A percentile compares a stretch with the other conserved stretches of the same genome.
Conservation (phyloP, 108 stramenopile genomes). For the Conticribra weissflogii region DNA sequence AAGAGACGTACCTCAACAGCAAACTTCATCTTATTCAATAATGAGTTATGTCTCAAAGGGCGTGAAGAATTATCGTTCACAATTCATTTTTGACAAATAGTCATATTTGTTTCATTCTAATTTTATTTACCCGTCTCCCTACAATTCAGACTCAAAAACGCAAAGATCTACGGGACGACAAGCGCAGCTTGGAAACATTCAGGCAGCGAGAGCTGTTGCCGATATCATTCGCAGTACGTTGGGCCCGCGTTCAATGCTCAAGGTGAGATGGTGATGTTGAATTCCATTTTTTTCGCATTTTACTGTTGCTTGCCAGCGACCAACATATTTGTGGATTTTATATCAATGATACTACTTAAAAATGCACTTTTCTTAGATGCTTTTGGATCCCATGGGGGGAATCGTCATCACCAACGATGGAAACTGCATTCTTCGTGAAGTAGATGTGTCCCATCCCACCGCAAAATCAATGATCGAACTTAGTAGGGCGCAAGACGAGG, state of each 20-base stretch:
- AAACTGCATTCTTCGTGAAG: constrained; percentile 98
- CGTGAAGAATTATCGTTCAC: no score
- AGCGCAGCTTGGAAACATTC: constrained; percentile 97
- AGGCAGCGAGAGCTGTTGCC: constrained; percentile 93
- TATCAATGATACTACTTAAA: no score
- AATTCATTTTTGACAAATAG: not conserved
- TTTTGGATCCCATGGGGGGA: constrained; percentile 99
- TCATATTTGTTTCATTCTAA: not conserved
- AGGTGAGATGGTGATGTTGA: constrained; percentile 48
- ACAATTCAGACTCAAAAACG: constrained; percentile 86
- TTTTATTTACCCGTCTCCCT: constrained; percentile 17
- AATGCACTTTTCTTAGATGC: no score
- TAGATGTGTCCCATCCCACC: constrained; percentile 99
- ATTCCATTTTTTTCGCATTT: not conserved
- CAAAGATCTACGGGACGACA: constrained; percentile 96
- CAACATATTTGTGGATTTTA: constrained; percentile 13
- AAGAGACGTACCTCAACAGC: no score
- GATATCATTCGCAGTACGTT: constrained; percentile 99
- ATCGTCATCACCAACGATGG: constrained; percentile 99
- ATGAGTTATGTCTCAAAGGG: no score
- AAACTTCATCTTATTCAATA: no score
- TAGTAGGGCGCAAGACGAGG: constrained; percentile 96
- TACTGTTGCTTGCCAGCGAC: not conserved
- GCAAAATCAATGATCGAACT: constrained; percentile 99
- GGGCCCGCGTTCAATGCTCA: constrained; percentile 98